Evolutionary conservation across 2,329 filamentous ascomycete species (phyloP).

Genomic region (Penicillium sp.): DNA sequence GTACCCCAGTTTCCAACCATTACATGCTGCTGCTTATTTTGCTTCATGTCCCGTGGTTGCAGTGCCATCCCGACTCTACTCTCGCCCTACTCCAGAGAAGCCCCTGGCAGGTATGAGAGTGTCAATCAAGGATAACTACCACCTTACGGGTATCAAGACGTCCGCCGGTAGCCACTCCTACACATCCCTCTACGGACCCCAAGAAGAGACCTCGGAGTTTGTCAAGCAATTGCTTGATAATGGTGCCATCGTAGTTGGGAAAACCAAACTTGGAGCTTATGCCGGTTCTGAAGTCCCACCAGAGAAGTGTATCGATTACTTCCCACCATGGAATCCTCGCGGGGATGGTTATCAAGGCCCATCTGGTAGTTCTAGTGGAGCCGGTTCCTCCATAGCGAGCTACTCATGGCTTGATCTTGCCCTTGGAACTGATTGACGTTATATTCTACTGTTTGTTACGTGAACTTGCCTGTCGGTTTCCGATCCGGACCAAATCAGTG

Average conservation of each 20-base stretch:
- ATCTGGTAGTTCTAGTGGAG: slow-evolving; percentile 36
- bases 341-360: slow-evolving; percentile 48
- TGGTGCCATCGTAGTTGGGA: slow-evolving; percentile 49
- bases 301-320: slow-evolving; percentile 30
- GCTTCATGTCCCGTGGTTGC: neutral
- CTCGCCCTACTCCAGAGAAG: neutral
- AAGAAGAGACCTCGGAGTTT: slow-evolving; percentile 43
- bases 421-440: slow-evolving; percentile 18
- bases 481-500: slow-evolving; percentile 21
- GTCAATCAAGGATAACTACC: slow-evolving; percentile 61
- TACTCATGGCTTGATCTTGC: slow-evolving; percentile 43
- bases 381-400: slow-evolving; percentile 33
- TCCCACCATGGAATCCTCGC: slow-evolving; percentile 37
- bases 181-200: slow-evolving; percentile 26
- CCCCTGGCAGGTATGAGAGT: slow-evolving; percentile 52
- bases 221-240: slow-evolving; percentile 56
- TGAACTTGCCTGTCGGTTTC: too few relatives aligned
- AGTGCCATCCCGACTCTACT: neutral
- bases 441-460: too few relatives aligned
- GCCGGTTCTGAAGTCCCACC: slow-evolving; percentile 13
- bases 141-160: slow-evolving; percentile 55
- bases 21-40: neutral
- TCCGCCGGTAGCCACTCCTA: slow-evolving; percentile 58
- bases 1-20: neutral
- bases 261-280: slow-evolving; percentile 20